Base-by-base conservation (phyloP, 306 rosid genomes). In the Vigna radiata region DNA sequence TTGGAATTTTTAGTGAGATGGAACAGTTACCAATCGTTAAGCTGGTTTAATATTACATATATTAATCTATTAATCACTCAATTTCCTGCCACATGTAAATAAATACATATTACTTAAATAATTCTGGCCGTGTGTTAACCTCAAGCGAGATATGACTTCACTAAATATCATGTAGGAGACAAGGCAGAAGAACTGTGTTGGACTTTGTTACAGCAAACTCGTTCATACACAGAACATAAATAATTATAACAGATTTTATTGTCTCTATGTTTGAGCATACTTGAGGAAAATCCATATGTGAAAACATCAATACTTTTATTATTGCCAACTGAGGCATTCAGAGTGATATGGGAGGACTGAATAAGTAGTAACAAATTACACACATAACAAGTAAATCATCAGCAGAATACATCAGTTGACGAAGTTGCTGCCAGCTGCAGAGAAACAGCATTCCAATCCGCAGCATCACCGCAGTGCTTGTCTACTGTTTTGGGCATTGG, bases 381-480 rank as follows among this genome's bases (percentile, higher is more conserved):
- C 83, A 54, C 56, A 54, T 6, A 75, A 72, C 86, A 85, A 71
- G 60, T 55, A 3, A 71, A 58, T 36, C 69, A 85, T 88, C 84
- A 92, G 55, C 96, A 80, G 53, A 76, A 85, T 71, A 90, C 93
- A 81, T 86, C 87, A 1, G 96, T 77, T 4, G 97, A 77, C 33
- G 97, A 81, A 52, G 87, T 85, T 68, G 84, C 89, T 11, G 89
- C 82, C 67, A 87, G 85, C 79, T 91, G 91, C 62, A 92, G 91
- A 36, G 89, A 67, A 68, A 71, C 81, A 2, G 92, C 77, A 77
- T 88, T 89, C 98, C 96, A 89, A 27, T 85, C 86, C 75, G 49
- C 82, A 17, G 82, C 52, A 47, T 88, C 89, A 23, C 85, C 76
- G 71, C 97, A 95, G 77, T 80, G 95, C 71, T 93, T 84, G 33